These are phyloP conservation scores for Phialemoniopsis sp. DNA, from an alignment of 2,329 filamentous ascomycete genomes.

Conservation along the genomic window DNA sequence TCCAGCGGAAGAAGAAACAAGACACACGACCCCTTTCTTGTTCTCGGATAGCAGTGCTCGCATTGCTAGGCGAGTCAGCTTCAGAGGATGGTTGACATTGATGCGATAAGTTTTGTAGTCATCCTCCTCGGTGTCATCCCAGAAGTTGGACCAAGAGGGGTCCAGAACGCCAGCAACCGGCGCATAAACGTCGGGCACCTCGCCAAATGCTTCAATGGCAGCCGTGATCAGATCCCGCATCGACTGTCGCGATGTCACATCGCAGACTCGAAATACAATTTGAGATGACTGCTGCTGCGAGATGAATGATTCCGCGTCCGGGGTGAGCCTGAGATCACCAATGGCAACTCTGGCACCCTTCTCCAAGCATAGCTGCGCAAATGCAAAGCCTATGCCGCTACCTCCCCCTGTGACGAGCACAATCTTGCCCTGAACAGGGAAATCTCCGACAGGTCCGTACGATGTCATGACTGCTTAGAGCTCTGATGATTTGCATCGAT, in stretches of 20 bases:
- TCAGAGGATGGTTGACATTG: conserved; percentile 30
- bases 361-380: too few relatives aligned
- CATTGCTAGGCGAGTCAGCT: conserved; percentile 31
- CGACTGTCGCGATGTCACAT: conserved; percentile 1
- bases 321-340: too few relatives aligned
- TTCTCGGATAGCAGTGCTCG: conserved; percentile 18
- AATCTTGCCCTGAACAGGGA: too few relatives aligned
- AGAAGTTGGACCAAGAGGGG: conserved; percentile 25
- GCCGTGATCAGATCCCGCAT: conserved; percentile 3
- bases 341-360: too few relatives aligned
- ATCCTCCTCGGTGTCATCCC: conserved; percentile 26
- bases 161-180: conserved; percentile 32
- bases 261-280: not conserved
- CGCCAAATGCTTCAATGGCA: conserved; percentile 7
- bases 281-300: too few relatives aligned
- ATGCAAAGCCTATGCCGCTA: too few relatives aligned
- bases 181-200: conserved; percentile 29
- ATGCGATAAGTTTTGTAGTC: conserved; percentile 22
- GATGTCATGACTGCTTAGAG: too few relatives aligned
- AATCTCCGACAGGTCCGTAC: too few relatives aligned
- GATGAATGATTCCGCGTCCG: too few relatives aligned
- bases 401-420: too few relatives aligned
- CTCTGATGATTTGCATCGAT: too few relatives aligned
- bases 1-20: too few relatives aligned
- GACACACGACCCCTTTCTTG: conserved; percentile 30